Conservation (phyloP, 1,284 basidiomycete genomes). For the Athelia sp. region DNA sequence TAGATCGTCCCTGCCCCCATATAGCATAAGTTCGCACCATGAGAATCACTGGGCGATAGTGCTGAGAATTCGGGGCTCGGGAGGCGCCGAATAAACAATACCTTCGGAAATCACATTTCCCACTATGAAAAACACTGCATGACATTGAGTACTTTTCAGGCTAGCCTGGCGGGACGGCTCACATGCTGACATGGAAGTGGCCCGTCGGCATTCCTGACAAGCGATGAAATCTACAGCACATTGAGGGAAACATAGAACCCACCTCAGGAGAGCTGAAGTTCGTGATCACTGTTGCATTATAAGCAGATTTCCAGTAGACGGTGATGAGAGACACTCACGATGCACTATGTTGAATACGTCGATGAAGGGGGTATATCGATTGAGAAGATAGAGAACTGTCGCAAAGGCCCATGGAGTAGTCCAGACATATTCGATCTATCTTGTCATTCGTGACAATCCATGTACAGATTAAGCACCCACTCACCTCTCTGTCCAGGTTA, state of each 20-base stretch:
- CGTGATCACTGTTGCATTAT: slow-evolving; percentile 20
- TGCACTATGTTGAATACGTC: slow-evolving; percentile 33
- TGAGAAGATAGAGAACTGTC: slow-evolving; percentile 31
- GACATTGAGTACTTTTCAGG: not conserved
- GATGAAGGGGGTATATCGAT: slow-evolving; percentile 37
- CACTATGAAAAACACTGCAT: slow-evolving; percentile 28
- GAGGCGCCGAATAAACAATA: slow-evolving; percentile 9
- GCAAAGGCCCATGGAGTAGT: slow-evolving; percentile 26
- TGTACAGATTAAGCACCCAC: not conserved
- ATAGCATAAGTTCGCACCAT: slow-evolving; percentile 39
- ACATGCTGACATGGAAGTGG: slow-evolving; percentile 26
- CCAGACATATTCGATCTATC: slow-evolving; percentile 36
- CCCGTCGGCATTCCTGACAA: slow-evolving; percentile 21
- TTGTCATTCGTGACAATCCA: not conserved
- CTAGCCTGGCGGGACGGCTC: slow-evolving; percentile 6
- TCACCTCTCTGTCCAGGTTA: slow-evolving; percentile 35
- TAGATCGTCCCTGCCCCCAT: slow-evolving; percentile 31
- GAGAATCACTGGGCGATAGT: slow-evolving; percentile 24
- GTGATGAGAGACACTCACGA: slow-evolving; percentile 17
- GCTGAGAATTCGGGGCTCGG: not conserved
- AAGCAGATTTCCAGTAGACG: not conserved
- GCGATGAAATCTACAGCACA: not conserved
- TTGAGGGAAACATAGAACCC: slow-evolving; percentile 3
- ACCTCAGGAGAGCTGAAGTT: slow-evolving; percentile 22
- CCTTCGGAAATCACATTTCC: slow-evolving; percentile 33